Percentiles rank a stretch among this genome's conserved stretches.
phyloP scores from a whole-genome alignment of 2,329 filamentous ascomycete genomes.

The Teratosphaeria epicoccoides region DNA sequence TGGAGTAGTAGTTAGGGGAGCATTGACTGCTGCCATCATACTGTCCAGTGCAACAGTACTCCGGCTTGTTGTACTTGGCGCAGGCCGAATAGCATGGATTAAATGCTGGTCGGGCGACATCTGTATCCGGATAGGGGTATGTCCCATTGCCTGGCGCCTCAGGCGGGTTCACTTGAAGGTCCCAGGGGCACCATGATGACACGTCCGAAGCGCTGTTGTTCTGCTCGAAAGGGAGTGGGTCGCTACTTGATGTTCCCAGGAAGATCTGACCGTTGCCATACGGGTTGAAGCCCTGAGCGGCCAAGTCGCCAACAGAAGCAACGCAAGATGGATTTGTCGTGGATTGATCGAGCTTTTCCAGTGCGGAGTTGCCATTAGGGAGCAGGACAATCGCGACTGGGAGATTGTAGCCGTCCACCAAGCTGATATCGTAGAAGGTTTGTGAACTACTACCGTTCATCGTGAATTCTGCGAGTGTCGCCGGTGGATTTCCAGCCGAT shows the following conservation, averaged over 20 bases:
- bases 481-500: conserved; percentile 52
- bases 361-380: conserved; percentile 47
- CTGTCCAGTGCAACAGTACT: conserved; percentile 65
- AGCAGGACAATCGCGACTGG: conserved; percentile 50
- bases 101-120: conserved; percentile 59
- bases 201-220: conserved; percentile 47
- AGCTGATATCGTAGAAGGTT: conserved; percentile 74
- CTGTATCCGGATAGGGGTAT: conserved; percentile 70
- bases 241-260: conserved; percentile 53
- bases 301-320: conserved; percentile 54
- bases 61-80: conserved; percentile 52
- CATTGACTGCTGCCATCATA: conserved; percentile 56
- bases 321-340: conserved; percentile 69
- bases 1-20: conserved; percentile 57
- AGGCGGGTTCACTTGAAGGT: conserved; percentile 58
- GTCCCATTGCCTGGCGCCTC: conserved; percentile 62
- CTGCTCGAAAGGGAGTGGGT: conserved; percentile 57
- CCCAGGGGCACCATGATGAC: conserved; percentile 68
- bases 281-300: conserved; percentile 33
- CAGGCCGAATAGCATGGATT: conserved; percentile 71
- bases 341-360: conserved; percentile 58
- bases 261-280: conserved; percentile 43
- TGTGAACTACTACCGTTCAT: conserved; percentile 57
- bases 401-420: conserved; percentile 78
- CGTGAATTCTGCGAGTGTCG: conserved; percentile 72